Evolutionary conservation across 2,329 filamentous ascomycete genomes (phyloP).

Genomic region (Scedosporium dehoogii): DNA sequence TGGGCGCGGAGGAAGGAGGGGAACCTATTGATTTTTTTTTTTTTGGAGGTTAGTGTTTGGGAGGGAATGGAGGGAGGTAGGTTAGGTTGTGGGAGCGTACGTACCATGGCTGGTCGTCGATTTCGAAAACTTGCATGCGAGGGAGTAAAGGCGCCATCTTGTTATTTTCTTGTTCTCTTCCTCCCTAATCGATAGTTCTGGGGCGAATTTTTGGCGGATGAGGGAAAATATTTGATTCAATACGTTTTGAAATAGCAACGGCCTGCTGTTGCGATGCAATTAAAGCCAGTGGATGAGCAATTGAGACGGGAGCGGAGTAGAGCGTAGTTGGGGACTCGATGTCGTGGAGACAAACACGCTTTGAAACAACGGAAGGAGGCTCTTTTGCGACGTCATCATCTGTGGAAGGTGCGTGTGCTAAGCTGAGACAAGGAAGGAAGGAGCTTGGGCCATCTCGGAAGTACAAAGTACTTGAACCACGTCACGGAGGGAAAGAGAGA

Average conservation of each 20-base stretch:
- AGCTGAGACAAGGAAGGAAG: neutral
- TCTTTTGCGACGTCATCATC: neutral
- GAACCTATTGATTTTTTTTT: constrained; percentile 53
- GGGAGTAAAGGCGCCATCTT: constrained; percentile 41
- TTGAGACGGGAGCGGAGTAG: neutral
- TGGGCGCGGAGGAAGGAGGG: constrained; percentile 53
- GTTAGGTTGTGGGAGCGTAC: constrained; percentile 11
- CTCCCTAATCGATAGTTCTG: neutral
- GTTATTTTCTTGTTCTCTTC: neutral
- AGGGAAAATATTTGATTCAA: neutral
- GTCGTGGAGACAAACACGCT: neutral
- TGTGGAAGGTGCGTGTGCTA: neutral
- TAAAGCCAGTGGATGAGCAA: neutral
- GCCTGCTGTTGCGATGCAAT: neutral
- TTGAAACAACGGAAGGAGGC: neutral
- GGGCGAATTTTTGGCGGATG: neutral
- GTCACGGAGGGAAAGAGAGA: no score
- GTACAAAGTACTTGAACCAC: neutral
- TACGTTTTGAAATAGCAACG: neutral
- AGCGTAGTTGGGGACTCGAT: neutral
- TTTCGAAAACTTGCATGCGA: constrained; percentile 56
- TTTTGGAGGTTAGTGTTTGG: neutral
- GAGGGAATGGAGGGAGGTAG: neutral
- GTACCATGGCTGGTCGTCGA: constrained; percentile 57
- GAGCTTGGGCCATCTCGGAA: constrained; percentile 2